These are phyloP conservation scores for Colletotrichum sidae DNA, from an alignment of 2,329 filamentous ascomycete genomes.

Conservation along the genomic window DNA sequence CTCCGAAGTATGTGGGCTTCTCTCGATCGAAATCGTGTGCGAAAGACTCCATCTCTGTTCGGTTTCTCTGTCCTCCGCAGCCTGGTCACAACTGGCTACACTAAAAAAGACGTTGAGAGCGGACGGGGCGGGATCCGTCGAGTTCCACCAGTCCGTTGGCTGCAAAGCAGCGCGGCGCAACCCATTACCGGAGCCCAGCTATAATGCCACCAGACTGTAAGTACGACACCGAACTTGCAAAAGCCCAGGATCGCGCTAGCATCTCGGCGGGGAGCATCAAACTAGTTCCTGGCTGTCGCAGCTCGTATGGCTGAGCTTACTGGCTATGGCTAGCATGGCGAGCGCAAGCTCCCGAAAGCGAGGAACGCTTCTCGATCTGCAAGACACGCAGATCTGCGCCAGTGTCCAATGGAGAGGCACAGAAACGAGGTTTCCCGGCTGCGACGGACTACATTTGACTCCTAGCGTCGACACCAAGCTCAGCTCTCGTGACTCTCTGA, in stretches of 20 bases:
- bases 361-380: conserved; percentile 4
- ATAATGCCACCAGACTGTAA: too few relatives aligned
- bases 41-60: conserved; percentile 7
- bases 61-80: background rate
- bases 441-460: too few relatives aligned
- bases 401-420: background rate
- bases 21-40: conserved; percentile 17
- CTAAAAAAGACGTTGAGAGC: conserved; percentile 8
- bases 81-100: too few relatives aligned
- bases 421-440: too few relatives aligned
- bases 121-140: conserved; percentile 8
- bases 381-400: background rate
- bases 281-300: background rate
- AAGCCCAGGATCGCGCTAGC: background rate
- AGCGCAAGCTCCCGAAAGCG: conserved; percentile 9
- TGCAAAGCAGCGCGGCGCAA: conserved; percentile 1
- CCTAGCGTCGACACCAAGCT: background rate
- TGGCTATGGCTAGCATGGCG: background rate
- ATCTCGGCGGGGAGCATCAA: conserved; percentile 16
- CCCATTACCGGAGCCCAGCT: too few relatives aligned
- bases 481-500: conserved; percentile 1
- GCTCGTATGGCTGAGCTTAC: conserved; percentile 5
- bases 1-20: conserved; percentile 19
- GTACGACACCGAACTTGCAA: too few relatives aligned
- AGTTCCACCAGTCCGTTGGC: conserved; percentile 30